A percentile compares a stretch with the other conserved stretches of the same genome.
phyloP scores from a whole-genome alignment of 305 asterid species.

The Solanum hybrid region DNA sequence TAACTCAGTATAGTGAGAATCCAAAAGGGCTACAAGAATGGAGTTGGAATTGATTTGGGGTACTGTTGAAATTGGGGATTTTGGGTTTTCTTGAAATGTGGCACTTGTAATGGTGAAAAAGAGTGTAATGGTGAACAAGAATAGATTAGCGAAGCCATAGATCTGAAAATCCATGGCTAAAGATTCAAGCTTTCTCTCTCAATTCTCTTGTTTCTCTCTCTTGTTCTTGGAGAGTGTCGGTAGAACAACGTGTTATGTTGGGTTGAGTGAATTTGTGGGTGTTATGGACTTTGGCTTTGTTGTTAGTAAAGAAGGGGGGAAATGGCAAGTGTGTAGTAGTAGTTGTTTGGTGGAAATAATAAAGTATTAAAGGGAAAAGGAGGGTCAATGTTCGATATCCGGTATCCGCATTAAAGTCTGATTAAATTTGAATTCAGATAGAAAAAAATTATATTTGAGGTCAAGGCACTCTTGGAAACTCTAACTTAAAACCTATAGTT shows the following conservation, averaged over 20 bases:
- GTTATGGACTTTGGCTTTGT: not conserved
- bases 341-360: constrained; percentile 45
- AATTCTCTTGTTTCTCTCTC: not conserved
- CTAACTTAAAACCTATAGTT: not conserved
- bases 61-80: not conserved
- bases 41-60: constrained; percentile 29
- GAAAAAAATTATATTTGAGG: rapidly evolving
- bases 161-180: constrained; percentile 68
- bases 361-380: constrained; percentile 8
- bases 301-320: not conserved
- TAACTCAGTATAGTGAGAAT: constrained; percentile 26
- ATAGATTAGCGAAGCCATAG: constrained; percentile 38
- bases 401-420: rapidly evolving
- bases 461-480: no score
- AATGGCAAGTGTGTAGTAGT: constrained; percentile 13
- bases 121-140: constrained; percentile 6
- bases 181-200: constrained; percentile 3
- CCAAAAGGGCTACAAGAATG: constrained; percentile 25
- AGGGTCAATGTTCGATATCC: not conserved
- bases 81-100: constrained; percentile 49
- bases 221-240: not conserved
- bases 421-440: no score
- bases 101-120: constrained; percentile 18
- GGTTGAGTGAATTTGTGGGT: not conserved
- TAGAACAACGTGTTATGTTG: constrained; percentile 2